Percentiles rank a stretch among this genome's conserved stretches.
Conservation (phyloP, 768 basidiomycete species). For the Leucosporidium creatinivorum region DNA sequence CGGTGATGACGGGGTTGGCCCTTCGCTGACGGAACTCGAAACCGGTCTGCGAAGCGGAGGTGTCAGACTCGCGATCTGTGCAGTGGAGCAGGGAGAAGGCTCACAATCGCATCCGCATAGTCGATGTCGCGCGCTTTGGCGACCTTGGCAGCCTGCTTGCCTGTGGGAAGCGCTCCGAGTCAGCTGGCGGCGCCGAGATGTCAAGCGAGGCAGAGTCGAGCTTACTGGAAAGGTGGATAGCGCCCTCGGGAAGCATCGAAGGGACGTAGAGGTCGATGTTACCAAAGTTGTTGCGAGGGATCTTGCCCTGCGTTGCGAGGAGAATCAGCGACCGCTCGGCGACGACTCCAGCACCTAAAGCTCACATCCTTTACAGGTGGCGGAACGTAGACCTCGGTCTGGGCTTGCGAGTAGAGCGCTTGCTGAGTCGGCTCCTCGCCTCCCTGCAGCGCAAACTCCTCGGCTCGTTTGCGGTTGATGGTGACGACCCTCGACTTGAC, state of each 20-base stretch:
- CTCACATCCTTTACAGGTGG: conserved; percentile 75
- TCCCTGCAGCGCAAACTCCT: conserved; percentile 54
- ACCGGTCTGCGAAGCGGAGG: conserved; percentile 57
- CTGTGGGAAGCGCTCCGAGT: conserved; percentile 43
- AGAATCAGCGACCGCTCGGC: neutral
- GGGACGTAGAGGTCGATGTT: conserved; percentile 94
- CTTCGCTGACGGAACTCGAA: conserved; percentile 94
- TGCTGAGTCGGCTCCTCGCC: conserved; percentile 61
- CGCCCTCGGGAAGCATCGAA: conserved; percentile 86
- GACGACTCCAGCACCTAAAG: conserved; percentile 17
- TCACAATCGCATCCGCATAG: conserved; percentile 89
- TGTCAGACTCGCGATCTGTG: neutral
- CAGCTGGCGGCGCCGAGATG: neutral
- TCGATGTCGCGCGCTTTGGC: conserved; percentile 80
- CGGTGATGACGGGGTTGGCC: conserved; percentile 74
- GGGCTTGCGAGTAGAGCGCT: conserved; percentile 72
- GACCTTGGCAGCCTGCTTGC: conserved; percentile 79
- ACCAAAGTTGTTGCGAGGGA: conserved; percentile 92
- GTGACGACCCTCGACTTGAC: conserved; percentile 80
- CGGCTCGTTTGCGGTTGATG: conserved; percentile 64
- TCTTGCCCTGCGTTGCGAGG: conserved; percentile 57
- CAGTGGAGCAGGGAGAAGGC: conserved; percentile 36
- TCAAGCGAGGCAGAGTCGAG: conserved; percentile 20
- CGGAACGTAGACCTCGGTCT: conserved; percentile 75
- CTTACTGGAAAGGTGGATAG: conserved; percentile 83